Base-by-base conservation (phyloP, 371 early-diverging fungal genomes). In the Coemansia linderi region DNA sequence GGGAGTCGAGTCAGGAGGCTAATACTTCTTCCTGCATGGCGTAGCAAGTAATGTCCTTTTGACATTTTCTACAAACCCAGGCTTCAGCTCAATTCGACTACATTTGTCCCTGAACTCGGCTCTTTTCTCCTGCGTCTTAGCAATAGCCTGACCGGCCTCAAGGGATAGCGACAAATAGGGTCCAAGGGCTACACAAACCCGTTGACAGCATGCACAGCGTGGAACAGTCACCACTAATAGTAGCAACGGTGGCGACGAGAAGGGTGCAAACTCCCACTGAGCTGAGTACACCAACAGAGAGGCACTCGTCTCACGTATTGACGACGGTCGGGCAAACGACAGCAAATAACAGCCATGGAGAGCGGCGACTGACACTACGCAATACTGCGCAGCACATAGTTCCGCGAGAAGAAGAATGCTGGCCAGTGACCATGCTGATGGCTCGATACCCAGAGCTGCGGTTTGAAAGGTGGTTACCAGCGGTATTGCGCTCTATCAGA, bases 381-480 rank as follows among this genome's bases (percentile, higher is more conserved):
- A 68, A 60, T 56, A 64, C 72, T 1, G 75, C 73, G 13, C 61
- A 40, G 40, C 73, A 37, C 9, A 52, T 68, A 8, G 76, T 75
- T 19, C 76, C 76, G 17, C 38, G 39, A 15, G 58, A 64, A 31
- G 76, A 75, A 43, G 65, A 65, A 59, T 72, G 73, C 67, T 73
- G 69, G 68, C 77, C 77, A 7, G 70, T 73, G 48, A 57, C 65
- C 4, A 65, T 31, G 48, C 74, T 77, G 40, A 29, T 77, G 12
- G 73, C 63, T 3, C 57, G 40, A 46, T 73, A 77, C 57, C 73
- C 77, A 0, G 66, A 63, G 48, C 74, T 77, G n/a, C 77, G 77
- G 12, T 77, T 37, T 58, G 66, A 73, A 69, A 73, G 77, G 22
- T 77, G 73, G 74, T 66, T 77, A 12, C 77, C 77, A 12, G 62